Evolutionary conservation across 129 eudicot genomes (phyloP), one percentile per base, ranked within the genome.

Genomic region (Lactuca saligna): DNA sequence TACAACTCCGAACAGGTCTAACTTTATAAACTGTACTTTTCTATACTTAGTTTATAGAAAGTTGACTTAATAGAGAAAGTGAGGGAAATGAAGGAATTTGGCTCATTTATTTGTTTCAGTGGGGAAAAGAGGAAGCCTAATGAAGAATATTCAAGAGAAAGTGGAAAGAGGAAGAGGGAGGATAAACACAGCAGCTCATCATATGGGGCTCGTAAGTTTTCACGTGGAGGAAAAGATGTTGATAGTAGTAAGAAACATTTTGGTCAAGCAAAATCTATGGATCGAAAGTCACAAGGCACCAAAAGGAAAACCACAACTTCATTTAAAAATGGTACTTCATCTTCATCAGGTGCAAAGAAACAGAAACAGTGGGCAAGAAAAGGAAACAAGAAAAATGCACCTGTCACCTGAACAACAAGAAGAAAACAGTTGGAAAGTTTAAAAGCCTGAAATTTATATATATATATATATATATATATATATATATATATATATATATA

Each of bases 81-180:
- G 13, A 42, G 13, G 49, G 14, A 42, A 42, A 42, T 42, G 49
- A 8, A 9, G 13, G 35, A 33, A 15, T 33, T 46, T 12, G 14
- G 44, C 46, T 42, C 65, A 57, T 57, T 42, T 57, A 9, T 55
- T 68, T 69, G 17, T 37, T 54, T 49, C 82, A 87, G 97, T 78
- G 66, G 70, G 80, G 76, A 80, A 49, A 85, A 82, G 77, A 77
- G 75, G 72, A 78, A 72, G 33, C 72, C 51, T 0, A 69, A 42
- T 65, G 84, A 68, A 69, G 83, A 74, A 41, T 73, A 78, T 77
- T 54, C 81, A n/a, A 14, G 14, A 11, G 78, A 72, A 38, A 79
- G 70, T 39, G 44, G 44, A 48, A 85, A 82, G 68, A 84, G 82
- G 76, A 85, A 56, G 79, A 53, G 88, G 77, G 84, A 81, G 25